Percentiles rank a stretch among this genome's conserved stretches.
Evolutionary conservation across 805 yeast genomes (phyloP).

Genomic region (Candida xiaguanensis): DNA sequence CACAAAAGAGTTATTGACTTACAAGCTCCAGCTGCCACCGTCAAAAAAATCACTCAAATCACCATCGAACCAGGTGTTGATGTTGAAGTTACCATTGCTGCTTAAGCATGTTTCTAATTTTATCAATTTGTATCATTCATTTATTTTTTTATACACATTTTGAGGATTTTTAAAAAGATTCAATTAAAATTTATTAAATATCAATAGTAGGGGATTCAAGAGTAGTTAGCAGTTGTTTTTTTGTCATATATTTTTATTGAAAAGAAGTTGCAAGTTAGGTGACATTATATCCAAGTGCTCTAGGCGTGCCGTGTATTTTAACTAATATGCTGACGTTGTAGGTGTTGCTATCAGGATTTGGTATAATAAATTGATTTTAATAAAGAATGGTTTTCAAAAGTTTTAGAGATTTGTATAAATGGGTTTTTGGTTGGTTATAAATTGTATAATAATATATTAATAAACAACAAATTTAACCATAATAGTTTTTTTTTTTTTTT

Average conservation of each 20-base stretch:
- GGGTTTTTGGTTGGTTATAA: neutral
- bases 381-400: neutral
- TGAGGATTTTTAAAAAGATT: neutral
- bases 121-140: neutral
- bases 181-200: neutral
- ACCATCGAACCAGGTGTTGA: constrained; percentile 99
- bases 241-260: constrained; percentile 1
- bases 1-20: constrained; percentile 99
- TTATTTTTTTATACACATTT: neutral
- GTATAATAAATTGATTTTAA: constrained; percentile 8
- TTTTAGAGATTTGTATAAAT: neutral
- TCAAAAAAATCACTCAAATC: constrained; percentile 95
- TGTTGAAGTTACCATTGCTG: constrained; percentile 90
- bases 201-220: constrained; percentile 4
- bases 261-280: constrained; percentile 7
- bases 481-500: no score
- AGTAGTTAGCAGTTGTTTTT: constrained; percentile 4
- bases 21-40: constrained; percentile 91
- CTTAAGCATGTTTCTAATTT: constrained; percentile 41
- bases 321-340: constrained; percentile 49
- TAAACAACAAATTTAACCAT: no score
- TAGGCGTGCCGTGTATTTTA: constrained; percentile 57
- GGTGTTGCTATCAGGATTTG: constrained; percentile 57
- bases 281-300: constrained; percentile 44
- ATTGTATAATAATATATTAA: no score